Evolutionary conservation across 176 grass and related monocot genomes (phyloP), one percentile per base, ranked within the genome.

Genomic region (Carex littledalei): DNA sequence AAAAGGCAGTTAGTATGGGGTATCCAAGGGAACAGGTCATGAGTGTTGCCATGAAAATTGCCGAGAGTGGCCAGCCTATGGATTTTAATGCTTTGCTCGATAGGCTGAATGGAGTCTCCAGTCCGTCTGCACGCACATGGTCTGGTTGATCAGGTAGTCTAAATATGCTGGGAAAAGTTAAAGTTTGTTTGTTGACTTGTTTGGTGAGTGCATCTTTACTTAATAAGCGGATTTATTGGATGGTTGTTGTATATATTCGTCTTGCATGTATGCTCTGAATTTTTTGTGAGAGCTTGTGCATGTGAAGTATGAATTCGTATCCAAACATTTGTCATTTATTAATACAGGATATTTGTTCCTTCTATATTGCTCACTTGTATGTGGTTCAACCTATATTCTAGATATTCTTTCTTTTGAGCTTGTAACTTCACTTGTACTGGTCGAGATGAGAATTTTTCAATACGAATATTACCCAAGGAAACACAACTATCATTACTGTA

Each of bases 51-150:
- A 57, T 91, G 34, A 85, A 88, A 41, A 90, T 92, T 86, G 84
- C 72, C 0, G 66, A 85, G 5, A 82, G 83, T 20, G 93, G 96
- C 11, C 91, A 99, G 67, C 85, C 80, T 52, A 54, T 92, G 81
- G 96, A 99, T 67, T 94, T 88, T 69, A 95, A 88, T 86, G 21
- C 85, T 87, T 71, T 91, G 87, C 91, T 89, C 18, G 93, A 99
- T 22, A 85, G 87, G 84, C 62, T 89, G 83, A 92, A 91, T 84
- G 76, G 85, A 82, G 86, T 64, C 75, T 66, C 77, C 61, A 88
- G 11, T 15, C 84, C 86, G 67, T 88, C 94, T 26, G 80, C 92
- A 45, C 88, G 91, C 34, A 76, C 79, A 10, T 94, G 92, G 87
- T 92, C 88, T 17, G 87, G 89, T 24, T 91, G 88, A 57, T 73